These are phyloP conservation scores for Lactarius hengduanensis DNA, from an alignment of 768 basidiomycete genomes.

Conservation along the genomic window DNA sequence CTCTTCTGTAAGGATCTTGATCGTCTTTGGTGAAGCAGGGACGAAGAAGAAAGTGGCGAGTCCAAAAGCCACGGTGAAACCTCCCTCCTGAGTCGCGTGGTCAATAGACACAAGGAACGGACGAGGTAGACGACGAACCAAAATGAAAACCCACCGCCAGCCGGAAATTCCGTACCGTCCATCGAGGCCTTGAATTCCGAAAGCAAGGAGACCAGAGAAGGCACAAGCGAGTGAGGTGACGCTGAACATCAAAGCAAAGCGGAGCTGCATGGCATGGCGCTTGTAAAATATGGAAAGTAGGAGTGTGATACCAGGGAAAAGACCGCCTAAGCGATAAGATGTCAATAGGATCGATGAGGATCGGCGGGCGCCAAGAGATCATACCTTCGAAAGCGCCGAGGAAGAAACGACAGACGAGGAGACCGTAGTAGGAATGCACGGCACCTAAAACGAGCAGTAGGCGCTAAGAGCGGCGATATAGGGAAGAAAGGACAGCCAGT, in stretches of 20 bases:
- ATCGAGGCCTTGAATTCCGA: slow-evolving; percentile 58
- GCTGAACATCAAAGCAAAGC: slow-evolving; percentile 45
- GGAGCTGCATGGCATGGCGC: slow-evolving; percentile 34
- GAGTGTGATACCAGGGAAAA: slow-evolving; percentile 42
- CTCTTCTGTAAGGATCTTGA: slow-evolving; percentile 49
- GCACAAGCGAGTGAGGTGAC: slow-evolving; percentile 52
- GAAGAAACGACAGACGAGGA: slow-evolving; percentile 49
- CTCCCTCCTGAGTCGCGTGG: slow-evolving; percentile 45
- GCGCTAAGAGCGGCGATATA: not conserved
- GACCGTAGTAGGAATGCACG: slow-evolving; percentile 50
- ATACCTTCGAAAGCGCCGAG: slow-evolving; percentile 59
- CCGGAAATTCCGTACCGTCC: slow-evolving; percentile 51
- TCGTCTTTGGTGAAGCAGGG: slow-evolving; percentile 43
- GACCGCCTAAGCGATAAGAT: slow-evolving; percentile 35
- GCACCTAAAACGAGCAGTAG: slow-evolving; percentile 37
- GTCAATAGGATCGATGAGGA: not conserved
- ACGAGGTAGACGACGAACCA: slow-evolving; percentile 36
- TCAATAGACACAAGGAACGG: not conserved
- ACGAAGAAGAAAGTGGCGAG: slow-evolving; percentile 48
- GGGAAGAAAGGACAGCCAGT: slow-evolving; percentile 3
- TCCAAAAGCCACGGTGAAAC: slow-evolving; percentile 62
- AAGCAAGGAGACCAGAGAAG: slow-evolving; percentile 63
- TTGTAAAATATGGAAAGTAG: slow-evolving; percentile 36
- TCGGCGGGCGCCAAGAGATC: not conserved
- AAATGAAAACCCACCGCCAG: slow-evolving; percentile 69